Evolutionary conservation across 2,329 filamentous ascomycete species (phyloP), one percentile per base, ranked within the genome.

Genomic region (Penicillium digitatum): DNA sequence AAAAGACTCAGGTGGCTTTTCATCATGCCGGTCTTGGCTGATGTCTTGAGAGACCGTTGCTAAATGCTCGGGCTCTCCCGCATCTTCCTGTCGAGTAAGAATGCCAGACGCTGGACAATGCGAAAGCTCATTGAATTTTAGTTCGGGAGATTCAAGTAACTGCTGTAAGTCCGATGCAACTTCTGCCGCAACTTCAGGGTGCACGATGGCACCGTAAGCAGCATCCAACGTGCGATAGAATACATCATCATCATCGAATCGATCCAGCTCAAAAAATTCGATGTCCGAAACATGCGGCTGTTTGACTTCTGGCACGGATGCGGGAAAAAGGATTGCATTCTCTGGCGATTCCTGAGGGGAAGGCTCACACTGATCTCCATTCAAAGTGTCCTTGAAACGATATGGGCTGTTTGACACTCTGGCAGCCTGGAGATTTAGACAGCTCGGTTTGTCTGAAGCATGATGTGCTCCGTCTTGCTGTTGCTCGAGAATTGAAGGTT

Each of bases 151-250:
- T 18, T 40, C 38, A 48, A 51, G 11, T 31, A 24, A 16, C 7
- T 29, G 20, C 16, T 45, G 52, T 12, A 44, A 16, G 20, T 40
- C 3, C 34, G 31, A 39, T 24, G 48, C 52, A 45, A 45, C 29
- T 34, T 27, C 27, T 26, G 31, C 47, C 16, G 20, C 31, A 27
- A 45, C 7, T 8, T 27, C 18, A 24, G 53, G 42, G 27, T 14
- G 12, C 20, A 52, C 29, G 16, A 55, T 52, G 12, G 37, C 22
- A 38, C 14, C 2, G 26, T 56, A 56, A 29, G 52, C 51, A 14
- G 45, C 40, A 22, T 58, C 53, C 27, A 56, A 22, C 6, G 48
- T 44, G 26, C 52, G 37, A 24, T 52, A 56, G 14, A 58, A 51
- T 5, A 31, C 10, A 22, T 56, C 39, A 18, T 54, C 46, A 37